Evolutionary conservation across 352 stramenopile genomes (phyloP).

Genomic region (Globisporangium nodosum): DNA sequence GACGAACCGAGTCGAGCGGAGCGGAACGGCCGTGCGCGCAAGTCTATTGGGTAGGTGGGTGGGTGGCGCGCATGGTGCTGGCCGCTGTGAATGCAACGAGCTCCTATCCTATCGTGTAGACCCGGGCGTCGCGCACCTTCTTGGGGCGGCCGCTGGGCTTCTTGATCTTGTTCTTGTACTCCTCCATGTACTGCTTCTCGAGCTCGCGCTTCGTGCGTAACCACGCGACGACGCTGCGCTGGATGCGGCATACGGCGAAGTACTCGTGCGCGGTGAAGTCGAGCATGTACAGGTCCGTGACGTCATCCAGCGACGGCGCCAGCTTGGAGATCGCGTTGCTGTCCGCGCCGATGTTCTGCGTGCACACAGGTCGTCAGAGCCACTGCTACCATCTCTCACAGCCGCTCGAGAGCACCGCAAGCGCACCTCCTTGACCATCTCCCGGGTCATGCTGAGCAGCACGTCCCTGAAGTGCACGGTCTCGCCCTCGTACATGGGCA

Average conservation of each 20-base stretch:
- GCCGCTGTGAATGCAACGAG: neutral
- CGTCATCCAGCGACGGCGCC: slow-evolving; percentile 23
- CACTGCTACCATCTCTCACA: too few species aligned
- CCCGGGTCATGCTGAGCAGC: slow-evolving; percentile 66
- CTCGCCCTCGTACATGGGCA: slow-evolving; percentile 81
- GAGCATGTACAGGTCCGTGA: slow-evolving; percentile 28
- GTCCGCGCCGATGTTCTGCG: slow-evolving; percentile 29
- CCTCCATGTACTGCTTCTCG: slow-evolving; percentile 68
- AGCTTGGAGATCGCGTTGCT: slow-evolving; percentile 43
- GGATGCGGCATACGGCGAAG: slow-evolving; percentile 54
- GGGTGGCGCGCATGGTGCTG: neutral
- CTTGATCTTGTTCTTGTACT: slow-evolving; percentile 87
- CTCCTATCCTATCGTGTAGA: slow-evolving; percentile 64
- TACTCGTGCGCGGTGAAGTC: slow-evolving; percentile 69
- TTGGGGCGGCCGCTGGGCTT: slow-evolving; percentile 70
- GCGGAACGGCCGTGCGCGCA: neutral
- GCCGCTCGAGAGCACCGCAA: neutral
- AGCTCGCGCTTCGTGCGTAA: slow-evolving; percentile 64
- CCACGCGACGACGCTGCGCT: slow-evolving; percentile 51
- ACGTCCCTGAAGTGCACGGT: slow-evolving; percentile 87
- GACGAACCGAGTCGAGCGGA: neutral
- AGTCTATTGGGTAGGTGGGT: slow-evolving; percentile 6
- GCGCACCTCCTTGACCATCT: slow-evolving; percentile 76
- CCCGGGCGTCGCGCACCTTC: slow-evolving; percentile 64
- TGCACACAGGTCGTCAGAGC: neutral